Base-by-base conservation (phyloP, 1,284 basidiomycete genomes). In the Chalciporus sp. region DNA sequence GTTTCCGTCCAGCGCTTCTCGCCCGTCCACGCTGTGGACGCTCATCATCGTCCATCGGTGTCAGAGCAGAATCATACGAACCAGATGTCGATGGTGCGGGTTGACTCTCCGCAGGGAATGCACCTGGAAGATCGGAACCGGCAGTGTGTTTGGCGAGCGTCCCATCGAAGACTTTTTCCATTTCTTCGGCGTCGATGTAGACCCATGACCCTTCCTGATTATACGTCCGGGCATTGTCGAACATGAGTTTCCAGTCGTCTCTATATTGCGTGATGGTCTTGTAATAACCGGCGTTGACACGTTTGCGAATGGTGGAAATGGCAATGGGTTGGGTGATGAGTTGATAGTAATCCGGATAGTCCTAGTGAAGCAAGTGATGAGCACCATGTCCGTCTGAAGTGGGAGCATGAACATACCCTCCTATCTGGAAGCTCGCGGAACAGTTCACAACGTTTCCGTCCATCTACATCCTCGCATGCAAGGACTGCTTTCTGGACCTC, bases 281-380 rank as follows among this genome's bases (percentile, higher is more conserved):
- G 78, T 95, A 93, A 52, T 83, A 79, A 37, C 82, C 80, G 54
- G 83, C 80, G 56, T 83, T 86, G 55, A 90, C 83, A 29, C 91
- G 88, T 67, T 94, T 94, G 56, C 91, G 89, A 66, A 98, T 88
- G 59, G 89, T 85, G 26, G 91, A 88, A 65, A 99, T 82, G 35
- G 92, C 88, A 62, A 98, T 97, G 1, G 95, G 96, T 43, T 81
- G 78, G 28, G 78, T 80, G 66, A 91, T 91, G 53, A 85, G 76
- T 44, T 84, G 77, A 69, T 94, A 95, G 71, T 98, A 98, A 66
- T 97, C 93, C 7, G 94, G 93, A 68, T 97, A 98, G 58, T 91
- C 86, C 83, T 90, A 64, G 43, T 37, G 45, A 56, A 20, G 35
- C 47, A 8, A 12, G 14, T 55, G 17, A 51, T 55, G 17, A 51